These are phyloP conservation scores for Hirsutella thompsonii DNA, from an alignment of 2,329 filamentous ascomycete genomes.

Conservation along the genomic window DNA sequence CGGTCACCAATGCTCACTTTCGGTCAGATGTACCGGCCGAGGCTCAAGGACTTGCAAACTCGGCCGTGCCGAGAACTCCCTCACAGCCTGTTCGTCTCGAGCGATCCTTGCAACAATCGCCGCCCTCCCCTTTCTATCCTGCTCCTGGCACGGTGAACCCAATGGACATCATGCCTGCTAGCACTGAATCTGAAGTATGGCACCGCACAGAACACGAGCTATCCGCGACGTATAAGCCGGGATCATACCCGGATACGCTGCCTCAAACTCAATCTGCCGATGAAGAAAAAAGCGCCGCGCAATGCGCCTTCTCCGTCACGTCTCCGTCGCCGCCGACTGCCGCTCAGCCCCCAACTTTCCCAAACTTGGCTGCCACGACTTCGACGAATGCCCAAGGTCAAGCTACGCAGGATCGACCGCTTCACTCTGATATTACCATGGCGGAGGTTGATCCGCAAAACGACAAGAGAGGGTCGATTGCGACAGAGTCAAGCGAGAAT, in stretches of 20 bases:
- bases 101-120: conserved; percentile 9
- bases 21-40: neutral
- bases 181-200: conserved; percentile 23
- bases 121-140: conserved; percentile 19
- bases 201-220: conserved; percentile 24
- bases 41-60: neutral
- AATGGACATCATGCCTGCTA: conserved; percentile 38
- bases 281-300: neutral
- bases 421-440: conserved; percentile 9
- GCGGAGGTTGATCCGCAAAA: conserved; percentile 12
- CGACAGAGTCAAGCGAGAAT: conserved; percentile 13
- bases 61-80: neutral
- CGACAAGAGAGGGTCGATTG: conserved; percentile 10
- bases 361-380: neutral
- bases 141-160: conserved; percentile 37
- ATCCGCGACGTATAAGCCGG: conserved; percentile 13
- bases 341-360: conserved; percentile 7
- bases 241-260: conserved; percentile 7
- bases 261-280: conserved; percentile 1
- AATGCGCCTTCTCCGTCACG: conserved; percentile 3
- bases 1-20: neutral
- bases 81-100: conserved; percentile 1
- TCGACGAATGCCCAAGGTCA: too few species aligned
- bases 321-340: conserved; percentile 12
- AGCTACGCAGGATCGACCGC: too few species aligned